Evolutionary conservation across 2,329 filamentous ascomycete genomes (phyloP).

Genomic region (Xylaria sp.): DNA sequence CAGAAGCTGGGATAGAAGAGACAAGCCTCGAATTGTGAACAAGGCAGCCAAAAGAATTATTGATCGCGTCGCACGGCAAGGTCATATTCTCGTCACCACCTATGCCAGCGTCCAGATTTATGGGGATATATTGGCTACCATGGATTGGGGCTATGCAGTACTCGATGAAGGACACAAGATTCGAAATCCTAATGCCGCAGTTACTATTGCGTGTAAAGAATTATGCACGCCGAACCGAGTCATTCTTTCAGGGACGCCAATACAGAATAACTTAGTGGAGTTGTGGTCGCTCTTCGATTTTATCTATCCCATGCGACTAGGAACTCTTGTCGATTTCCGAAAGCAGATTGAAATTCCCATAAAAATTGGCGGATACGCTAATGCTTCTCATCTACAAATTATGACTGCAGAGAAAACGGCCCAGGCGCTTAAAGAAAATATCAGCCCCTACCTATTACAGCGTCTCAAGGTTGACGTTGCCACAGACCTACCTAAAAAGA

Average conservation of each 20-base stretch:
- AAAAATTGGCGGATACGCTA: slow-evolving; percentile 91
- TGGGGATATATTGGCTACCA: slow-evolving; percentile 80
- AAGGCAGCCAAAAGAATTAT: slow-evolving; percentile 83
- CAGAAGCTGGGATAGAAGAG: slow-evolving; percentile 63
- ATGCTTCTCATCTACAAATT: slow-evolving; percentile 92
- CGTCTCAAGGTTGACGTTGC: slow-evolving; percentile 94
- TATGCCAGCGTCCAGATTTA: slow-evolving; percentile 97
- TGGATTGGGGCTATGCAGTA: slow-evolving; percentile 93
- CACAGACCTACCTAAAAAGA: slow-evolving; percentile 93
- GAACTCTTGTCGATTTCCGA: slow-evolving; percentile 89
- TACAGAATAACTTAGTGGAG: slow-evolving; percentile 44
- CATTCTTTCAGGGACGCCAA: slow-evolving; percentile 91
- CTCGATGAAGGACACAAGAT: slow-evolving; percentile 99
- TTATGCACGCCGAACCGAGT: slow-evolving; percentile 88
- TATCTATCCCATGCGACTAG: slow-evolving; percentile 94
- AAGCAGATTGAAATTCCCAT: slow-evolving; percentile 95
- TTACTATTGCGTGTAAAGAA: slow-evolving; percentile 96
- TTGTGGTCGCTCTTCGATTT: slow-evolving; percentile 81
- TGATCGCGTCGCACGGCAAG: slow-evolving; percentile 81
- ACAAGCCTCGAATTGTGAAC: slow-evolving; percentile 62
- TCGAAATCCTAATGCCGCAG: slow-evolving; percentile 92
- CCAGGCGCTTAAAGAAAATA: slow-evolving; percentile 91
- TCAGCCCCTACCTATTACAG: slow-evolving; percentile 92
- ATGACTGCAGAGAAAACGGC: slow-evolving; percentile 95
- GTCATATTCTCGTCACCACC: slow-evolving; percentile 94